A percentile compares a stretch with the other conserved stretches of the same genome.
Conservation (phyloP, 352 stramenopile genomes). For the Globisporangium ultimum region DNA sequence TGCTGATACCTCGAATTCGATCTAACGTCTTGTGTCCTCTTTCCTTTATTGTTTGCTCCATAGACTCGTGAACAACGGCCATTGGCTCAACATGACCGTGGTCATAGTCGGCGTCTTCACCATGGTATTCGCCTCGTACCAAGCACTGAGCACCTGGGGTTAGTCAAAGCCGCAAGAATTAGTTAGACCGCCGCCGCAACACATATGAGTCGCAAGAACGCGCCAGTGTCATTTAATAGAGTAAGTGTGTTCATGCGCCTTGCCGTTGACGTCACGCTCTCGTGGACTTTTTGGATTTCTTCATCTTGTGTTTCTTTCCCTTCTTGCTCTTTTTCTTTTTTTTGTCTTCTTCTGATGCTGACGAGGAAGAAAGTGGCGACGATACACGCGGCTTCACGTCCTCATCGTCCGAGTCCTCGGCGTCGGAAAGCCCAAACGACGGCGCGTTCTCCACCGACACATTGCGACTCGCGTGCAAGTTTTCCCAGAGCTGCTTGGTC, state of each 20-base stretch:
- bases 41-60: neutral
- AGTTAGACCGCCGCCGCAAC: neutral
- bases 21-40: neutral
- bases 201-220: neutral
- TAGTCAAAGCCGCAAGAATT: conserved; percentile 5
- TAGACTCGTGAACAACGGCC: conserved; percentile 40
- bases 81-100: conserved; percentile 38
- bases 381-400: conserved; percentile 23
- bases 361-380: conserved; percentile 1
- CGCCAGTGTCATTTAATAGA: conserved; percentile 9
- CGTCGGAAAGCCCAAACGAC: conserved; percentile 22
- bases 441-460: conserved; percentile 52
- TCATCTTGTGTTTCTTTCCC: conserved; percentile 17
- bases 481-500: conserved; percentile 51
- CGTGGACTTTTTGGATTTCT: conserved; percentile 3
- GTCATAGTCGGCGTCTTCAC: conserved; percentile 50
- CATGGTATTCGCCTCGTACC: conserved; percentile 61
- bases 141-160: conserved; percentile 46
- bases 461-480: conserved; percentile 29
- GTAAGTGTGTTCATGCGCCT: conserved; percentile 5
- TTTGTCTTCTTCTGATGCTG: conserved; percentile 20
- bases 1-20: no score
- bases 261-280: conserved; percentile 2
- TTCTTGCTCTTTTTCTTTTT: conserved; percentile 27
- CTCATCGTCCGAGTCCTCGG: conserved; percentile 39